These are phyloP conservation scores for Vinca minor DNA, from an alignment of 257 asterid genomes.

Conservation along the genomic window DNA sequence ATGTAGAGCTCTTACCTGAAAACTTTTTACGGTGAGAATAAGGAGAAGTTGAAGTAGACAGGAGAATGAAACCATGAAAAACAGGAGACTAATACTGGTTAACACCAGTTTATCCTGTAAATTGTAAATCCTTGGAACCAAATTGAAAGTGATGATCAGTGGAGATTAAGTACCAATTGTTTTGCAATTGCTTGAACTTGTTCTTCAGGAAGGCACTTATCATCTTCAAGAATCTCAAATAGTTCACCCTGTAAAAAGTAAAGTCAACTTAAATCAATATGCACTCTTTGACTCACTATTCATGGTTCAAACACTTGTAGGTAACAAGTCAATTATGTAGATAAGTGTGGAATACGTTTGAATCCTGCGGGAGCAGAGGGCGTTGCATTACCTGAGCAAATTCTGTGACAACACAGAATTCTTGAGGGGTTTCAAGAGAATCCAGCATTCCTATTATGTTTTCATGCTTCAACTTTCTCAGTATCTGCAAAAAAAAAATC, in stretches of 20 bases:
- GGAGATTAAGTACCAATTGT: constrained; percentile 58
- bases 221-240: constrained; percentile 96
- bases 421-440: constrained; percentile 92
- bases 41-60: constrained; percentile 7
- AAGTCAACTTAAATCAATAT: constrained; percentile 16
- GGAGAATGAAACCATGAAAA: constrained; percentile 2
- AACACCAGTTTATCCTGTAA: neutral
- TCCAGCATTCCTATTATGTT: constrained; percentile 93
- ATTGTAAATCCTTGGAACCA: neutral
- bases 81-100: neutral
- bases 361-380: neutral
- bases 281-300: constrained; percentile 9
- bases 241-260: constrained; percentile 70
- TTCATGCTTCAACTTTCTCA: constrained; percentile 88
- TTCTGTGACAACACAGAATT: constrained; percentile 95
- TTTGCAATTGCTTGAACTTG: constrained; percentile 99
- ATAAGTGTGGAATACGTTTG: neutral
- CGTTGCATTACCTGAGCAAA: constrained; percentile 64
- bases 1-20: constrained; percentile 86
- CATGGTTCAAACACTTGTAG: neutral
- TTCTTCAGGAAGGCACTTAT: constrained; percentile 95
- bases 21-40: constrained; percentile 11
- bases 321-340: neutral
- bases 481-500: constrained; percentile 48
- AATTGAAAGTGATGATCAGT: neutral